These are phyloP conservation scores for Russula sp. DNA, from an alignment of 768 basidiomycete genomes.

Conservation along the genomic window DNA sequence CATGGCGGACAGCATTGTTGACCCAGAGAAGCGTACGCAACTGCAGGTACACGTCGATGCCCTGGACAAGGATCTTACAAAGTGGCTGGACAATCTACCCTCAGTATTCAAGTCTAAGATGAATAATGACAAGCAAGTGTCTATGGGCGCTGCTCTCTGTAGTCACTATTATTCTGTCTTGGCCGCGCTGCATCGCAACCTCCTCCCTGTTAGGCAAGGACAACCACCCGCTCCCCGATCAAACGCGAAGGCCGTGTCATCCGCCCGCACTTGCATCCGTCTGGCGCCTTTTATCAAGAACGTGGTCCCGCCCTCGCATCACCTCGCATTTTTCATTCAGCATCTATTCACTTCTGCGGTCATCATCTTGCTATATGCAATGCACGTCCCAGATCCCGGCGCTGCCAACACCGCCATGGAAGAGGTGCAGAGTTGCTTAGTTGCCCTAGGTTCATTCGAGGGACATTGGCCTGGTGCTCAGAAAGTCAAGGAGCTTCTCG, in stretches of 20 bases:
- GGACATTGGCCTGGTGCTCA: constrained; percentile 84
- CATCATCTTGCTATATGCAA: constrained; percentile 79
- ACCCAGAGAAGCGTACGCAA: constrained; percentile 70
- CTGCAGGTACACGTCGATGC: constrained; percentile 76
- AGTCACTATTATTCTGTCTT: constrained; percentile 87
- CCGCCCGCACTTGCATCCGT: constrained; percentile 81
- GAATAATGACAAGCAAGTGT: constrained; percentile 73
- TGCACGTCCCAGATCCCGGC: constrained; percentile 70
- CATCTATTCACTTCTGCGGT: constrained; percentile 87
- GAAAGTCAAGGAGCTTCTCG: constrained; percentile 79
- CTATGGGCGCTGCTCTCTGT: constrained; percentile 82
- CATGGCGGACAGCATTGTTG: constrained; percentile 60
- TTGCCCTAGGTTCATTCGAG: constrained; percentile 76
- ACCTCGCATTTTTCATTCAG: constrained; percentile 86
- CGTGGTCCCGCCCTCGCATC: constrained; percentile 80
- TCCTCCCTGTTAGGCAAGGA: constrained; percentile 75
- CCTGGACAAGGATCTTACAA: constrained; percentile 70
- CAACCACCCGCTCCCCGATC: constrained; percentile 67
- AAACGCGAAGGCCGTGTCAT: constrained; percentile 74
- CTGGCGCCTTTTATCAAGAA: constrained; percentile 83
- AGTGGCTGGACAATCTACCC: constrained; percentile 83
- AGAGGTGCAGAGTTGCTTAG: constrained; percentile 70
- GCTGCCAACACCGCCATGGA: constrained; percentile 74
- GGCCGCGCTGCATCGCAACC: constrained; percentile 85
- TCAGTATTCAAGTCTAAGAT: constrained; percentile 69